Conservation (phyloP, 148 eudicot genomes). For the Spergularia bocconei region DNA sequence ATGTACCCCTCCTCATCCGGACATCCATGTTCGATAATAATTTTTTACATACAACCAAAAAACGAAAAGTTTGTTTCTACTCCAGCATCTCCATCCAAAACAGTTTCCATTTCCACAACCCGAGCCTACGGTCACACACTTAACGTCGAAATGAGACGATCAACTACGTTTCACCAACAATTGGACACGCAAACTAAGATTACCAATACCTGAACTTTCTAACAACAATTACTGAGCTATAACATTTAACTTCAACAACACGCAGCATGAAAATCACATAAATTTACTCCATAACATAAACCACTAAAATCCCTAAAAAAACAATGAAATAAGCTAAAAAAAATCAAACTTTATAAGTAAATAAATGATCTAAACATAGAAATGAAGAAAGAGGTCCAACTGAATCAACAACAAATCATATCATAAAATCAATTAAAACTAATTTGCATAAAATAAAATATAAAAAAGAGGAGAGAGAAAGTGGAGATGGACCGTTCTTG, state of each 20-base stretch:
- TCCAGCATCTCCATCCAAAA: too few relatives aligned
- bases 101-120: too few relatives aligned
- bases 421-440: not conserved
- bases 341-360: not conserved
- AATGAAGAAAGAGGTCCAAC: not conserved
- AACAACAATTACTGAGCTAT: not conserved
- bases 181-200: not conserved
- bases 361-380: not conserved
- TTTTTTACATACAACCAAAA: too few relatives aligned
- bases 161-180: too few relatives aligned
- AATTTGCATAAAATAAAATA: not conserved
- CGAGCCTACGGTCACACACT: too few relatives aligned
- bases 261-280: not conserved
- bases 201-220: not conserved
- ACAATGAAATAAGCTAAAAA: not conserved
- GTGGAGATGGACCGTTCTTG: conserved; percentile 82
- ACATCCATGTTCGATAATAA: too few relatives aligned
- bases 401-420: not conserved
- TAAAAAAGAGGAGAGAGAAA: not conserved
- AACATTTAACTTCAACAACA: not conserved
- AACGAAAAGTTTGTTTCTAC: too few relatives aligned
- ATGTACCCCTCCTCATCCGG: too few relatives aligned
- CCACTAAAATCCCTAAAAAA: not conserved
- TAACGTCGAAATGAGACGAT: not conserved
- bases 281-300: not conserved